phyloP scores from a whole-genome alignment of 2,329 filamentous ascomycete species.

The Arthrobotrys conoides region DNA sequence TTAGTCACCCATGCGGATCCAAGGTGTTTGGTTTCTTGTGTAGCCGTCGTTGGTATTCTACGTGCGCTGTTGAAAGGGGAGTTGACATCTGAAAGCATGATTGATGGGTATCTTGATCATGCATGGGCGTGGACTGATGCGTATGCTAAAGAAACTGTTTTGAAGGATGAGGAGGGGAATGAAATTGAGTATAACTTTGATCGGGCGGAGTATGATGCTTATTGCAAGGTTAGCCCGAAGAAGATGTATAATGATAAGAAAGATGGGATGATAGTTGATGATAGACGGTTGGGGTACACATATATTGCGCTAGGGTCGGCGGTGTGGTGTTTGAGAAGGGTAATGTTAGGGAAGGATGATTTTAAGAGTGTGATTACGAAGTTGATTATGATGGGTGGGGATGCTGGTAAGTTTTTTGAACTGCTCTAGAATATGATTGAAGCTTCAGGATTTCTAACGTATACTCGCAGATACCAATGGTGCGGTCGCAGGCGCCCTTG shows the following conservation, averaged over 20 bases:
- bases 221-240: constrained; percentile 66
- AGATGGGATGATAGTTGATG: constrained; percentile 69
- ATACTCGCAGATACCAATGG: constrained; percentile 70
- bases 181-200: constrained; percentile 65
- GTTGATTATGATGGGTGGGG: constrained; percentile 71
- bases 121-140: constrained; percentile 68
- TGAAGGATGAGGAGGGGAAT: constrained; percentile 64
- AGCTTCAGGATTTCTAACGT: constrained; percentile 6
- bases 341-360: constrained; percentile 67
- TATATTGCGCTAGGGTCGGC: constrained; percentile 72
- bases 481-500: constrained; percentile 70
- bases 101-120: constrained; percentile 68
- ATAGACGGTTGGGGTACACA: constrained; percentile 71
- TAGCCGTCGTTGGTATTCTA: constrained; percentile 69
- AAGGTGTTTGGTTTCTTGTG: constrained; percentile 71
- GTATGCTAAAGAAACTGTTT: constrained; percentile 67
- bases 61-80: constrained; percentile 70
- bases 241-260: constrained; percentile 64
- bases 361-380: constrained; percentile 70
- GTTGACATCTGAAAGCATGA: constrained; percentile 66
- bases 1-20: constrained; percentile 71
- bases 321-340: constrained; percentile 68
- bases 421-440: neutral
- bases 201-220: constrained; percentile 67
- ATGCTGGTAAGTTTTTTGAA: constrained; percentile 66